A percentile compares a stretch with the other conserved stretches of the same genome.
phyloP scores from a whole-genome alignment of 2,329 filamentous ascomycete genomes.

The Alternaria longipes region DNA sequence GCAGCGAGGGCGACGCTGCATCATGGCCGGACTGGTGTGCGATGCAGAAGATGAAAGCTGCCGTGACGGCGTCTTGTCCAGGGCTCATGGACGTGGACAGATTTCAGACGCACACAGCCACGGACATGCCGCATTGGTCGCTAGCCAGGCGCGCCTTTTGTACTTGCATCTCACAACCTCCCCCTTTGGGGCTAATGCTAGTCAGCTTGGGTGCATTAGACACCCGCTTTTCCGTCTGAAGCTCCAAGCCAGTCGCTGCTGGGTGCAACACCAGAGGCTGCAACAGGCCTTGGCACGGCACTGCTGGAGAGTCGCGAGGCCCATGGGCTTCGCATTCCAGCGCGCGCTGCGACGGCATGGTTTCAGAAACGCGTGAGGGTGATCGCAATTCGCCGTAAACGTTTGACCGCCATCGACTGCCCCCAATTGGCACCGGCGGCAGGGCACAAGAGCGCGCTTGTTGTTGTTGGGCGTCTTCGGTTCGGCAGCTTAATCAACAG shows the following conservation, averaged over 20 bases:
- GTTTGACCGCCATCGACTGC: neutral
- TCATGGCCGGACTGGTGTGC: neutral
- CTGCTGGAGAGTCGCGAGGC: conserved; percentile 9
- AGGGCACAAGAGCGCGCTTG: conserved; percentile 1
- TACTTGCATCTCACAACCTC: conserved; percentile 11
- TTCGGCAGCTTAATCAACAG: conserved; percentile 14
- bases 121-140: conserved; percentile 18
- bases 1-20: neutral
- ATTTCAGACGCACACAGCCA: conserved; percentile 21
- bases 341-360: conserved; percentile 6
- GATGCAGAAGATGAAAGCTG: neutral
- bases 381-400: neutral
- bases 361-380: neutral
- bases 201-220: conserved; percentile 17
- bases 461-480: conserved; percentile 16
- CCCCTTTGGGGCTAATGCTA: conserved; percentile 26
- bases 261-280: conserved; percentile 15
- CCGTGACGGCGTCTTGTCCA: too few relatives aligned
- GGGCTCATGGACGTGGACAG: neutral
- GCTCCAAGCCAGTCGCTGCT: conserved; percentile 20
- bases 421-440: neutral
- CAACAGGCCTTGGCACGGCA: conserved; percentile 5
- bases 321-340: neutral
- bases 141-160: conserved; percentile 14
- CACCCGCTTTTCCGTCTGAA: conserved; percentile 28